phyloP scores from a whole-genome alignment of 768 basidiomycete genomes.

The Lactarius hengduanensis region DNA sequence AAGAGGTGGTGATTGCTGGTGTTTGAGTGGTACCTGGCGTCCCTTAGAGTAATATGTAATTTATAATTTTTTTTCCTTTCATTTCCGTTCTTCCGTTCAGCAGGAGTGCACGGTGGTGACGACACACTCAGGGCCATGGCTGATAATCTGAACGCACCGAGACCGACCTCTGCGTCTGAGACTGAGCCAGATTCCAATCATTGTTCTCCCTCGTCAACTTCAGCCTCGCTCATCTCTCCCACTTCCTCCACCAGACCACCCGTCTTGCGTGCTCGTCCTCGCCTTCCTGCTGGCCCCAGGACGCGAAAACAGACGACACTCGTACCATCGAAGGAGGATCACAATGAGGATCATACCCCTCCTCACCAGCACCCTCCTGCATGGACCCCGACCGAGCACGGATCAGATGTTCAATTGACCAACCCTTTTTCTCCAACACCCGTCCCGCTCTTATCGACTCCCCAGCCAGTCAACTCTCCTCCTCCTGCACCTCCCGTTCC shows the following conservation, averaged over 20 bases:
- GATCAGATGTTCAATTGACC: not conserved
- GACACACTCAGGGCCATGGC: not conserved
- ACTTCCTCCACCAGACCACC: not conserved
- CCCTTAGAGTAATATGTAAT: not conserved
- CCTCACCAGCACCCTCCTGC: not conserved
- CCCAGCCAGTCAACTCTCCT: not conserved
- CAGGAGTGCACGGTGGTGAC: not conserved
- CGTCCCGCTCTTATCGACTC: not conserved
- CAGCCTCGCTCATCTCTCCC: not conserved
- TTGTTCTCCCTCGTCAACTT: not conserved
- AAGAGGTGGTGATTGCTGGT: no score
- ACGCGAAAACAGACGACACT: slow-evolving; percentile 14
- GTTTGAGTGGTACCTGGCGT: not conserved
- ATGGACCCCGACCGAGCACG: slow-evolving; percentile 2
- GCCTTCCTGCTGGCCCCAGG: slow-evolving; percentile 24
- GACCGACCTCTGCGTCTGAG: not conserved
- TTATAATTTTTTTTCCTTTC: not conserved
- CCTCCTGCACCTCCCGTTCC: not conserved
- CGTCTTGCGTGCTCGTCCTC: slow-evolving; percentile 19
- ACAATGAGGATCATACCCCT: not conserved
- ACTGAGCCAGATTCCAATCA: not conserved
- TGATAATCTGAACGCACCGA: not conserved
- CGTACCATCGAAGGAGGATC: not conserved
- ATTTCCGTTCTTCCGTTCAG: not conserved
- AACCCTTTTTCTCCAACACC: not conserved